Evolutionary conservation across 768 basidiomycete species (phyloP).

Genomic region (Termitomyces heimii): DNA sequence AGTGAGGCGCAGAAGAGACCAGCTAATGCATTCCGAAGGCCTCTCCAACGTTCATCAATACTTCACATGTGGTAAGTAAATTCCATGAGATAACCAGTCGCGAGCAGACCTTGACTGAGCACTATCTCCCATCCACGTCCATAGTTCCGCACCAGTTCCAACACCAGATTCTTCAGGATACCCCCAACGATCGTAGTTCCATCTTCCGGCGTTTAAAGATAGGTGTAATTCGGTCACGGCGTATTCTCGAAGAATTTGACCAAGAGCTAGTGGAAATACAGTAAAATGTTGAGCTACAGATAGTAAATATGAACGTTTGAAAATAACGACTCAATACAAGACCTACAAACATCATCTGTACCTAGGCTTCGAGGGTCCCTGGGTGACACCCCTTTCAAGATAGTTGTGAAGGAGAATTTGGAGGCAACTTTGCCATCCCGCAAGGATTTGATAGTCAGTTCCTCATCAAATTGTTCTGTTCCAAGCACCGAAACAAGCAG

Average conservation of each 20-base stretch:
- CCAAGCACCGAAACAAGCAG: constrained; percentile 4
- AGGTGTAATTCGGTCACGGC: constrained; percentile 86
- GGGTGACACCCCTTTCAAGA: constrained; percentile 47
- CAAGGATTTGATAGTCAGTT: constrained; percentile 44
- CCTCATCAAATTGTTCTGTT: constrained; percentile 44
- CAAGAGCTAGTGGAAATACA: constrained; percentile 80
- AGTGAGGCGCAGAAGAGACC: constrained; percentile 95
- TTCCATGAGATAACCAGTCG: background rate
- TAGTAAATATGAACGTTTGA: background rate
- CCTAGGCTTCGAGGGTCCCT: constrained; percentile 47
- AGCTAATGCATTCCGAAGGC: constrained; percentile 82
- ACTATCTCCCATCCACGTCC: constrained; percentile 86
- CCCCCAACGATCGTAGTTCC: constrained; percentile 85
- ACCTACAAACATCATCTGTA: constrained; percentile 42
- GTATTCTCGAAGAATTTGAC: constrained; percentile 83
- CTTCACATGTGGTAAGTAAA: constrained; percentile 27
- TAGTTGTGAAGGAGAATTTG: constrained; percentile 73
- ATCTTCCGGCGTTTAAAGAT: constrained; percentile 85
- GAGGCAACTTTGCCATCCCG: constrained; percentile 80
- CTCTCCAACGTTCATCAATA: constrained; percentile 74
- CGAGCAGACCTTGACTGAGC: constrained; percentile 39
- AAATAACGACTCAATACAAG: background rate
- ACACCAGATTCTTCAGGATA: constrained; percentile 72
- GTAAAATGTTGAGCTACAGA: constrained; percentile 75
- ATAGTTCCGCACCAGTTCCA: constrained; percentile 82